Conservation (phyloP, 371 early-diverging fungal genomes). For the Cokeromyces recurvatus region DNA sequence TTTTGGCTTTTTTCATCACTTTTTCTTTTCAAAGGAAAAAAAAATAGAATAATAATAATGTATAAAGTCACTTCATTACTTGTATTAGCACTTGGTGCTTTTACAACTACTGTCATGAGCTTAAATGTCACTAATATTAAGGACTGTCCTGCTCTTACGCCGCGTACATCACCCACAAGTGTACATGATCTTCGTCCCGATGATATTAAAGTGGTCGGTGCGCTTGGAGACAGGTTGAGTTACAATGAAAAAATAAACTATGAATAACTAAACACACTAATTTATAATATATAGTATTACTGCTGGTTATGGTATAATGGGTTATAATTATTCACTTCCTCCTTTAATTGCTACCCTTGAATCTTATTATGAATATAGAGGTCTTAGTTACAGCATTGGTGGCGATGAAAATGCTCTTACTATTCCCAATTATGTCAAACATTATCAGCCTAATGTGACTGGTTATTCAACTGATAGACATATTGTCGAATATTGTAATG, state of each 20-base stretch:
- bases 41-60: no score
- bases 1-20: no score
- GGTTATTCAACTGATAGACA: slow-evolving; percentile 38
- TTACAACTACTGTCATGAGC: background rate
- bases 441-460: slow-evolving; percentile 25
- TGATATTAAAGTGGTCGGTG: slow-evolving; percentile 27
- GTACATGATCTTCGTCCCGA: slow-evolving; percentile 23
- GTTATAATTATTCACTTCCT: slow-evolving; percentile 5
- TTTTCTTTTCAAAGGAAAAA: no score
- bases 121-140: slow-evolving; percentile 14
- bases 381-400: slow-evolving; percentile 40
- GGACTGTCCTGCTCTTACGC: slow-evolving; percentile 15
- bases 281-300: slow-evolving; percentile 23
- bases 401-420: slow-evolving; percentile 38
- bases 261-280: background rate
- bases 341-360: background rate
- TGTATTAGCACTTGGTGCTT: background rate
- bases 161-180: slow-evolving; percentile 6
- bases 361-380: slow-evolving; percentile 32
- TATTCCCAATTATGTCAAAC: slow-evolving; percentile 34
- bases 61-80: no score
- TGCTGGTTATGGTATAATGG: slow-evolving; percentile 32
- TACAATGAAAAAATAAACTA: background rate
- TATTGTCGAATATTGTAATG: slow-evolving; percentile 21
- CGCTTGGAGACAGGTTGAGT: slow-evolving; percentile 24